Evolutionary conservation across 495 filamentous ascomycete genomes (phyloP), one percentile per base, ranked within the genome.

Genomic region (Polyplosphaeria fusca): DNA sequence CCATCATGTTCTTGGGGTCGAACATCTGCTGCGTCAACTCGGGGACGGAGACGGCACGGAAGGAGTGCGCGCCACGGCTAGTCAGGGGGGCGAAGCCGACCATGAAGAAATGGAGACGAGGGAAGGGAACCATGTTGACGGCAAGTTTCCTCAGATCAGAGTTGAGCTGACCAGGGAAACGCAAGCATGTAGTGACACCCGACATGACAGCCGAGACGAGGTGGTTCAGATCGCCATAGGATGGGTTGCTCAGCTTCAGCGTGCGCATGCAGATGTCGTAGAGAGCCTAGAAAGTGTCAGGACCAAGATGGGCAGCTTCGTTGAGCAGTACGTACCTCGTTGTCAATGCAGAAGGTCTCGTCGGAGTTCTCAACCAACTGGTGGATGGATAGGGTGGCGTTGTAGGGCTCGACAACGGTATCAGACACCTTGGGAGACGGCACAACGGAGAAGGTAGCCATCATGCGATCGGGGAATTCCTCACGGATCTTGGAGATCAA

Each of bases 1-100:
- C 93, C 93, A 99, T 99, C 93, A 99, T 99, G 84, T 99, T 99
- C 88, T 99, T 99, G 70, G 93, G 93, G 81, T 99, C 93, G 81
- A 89, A 99, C 91, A 99, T 99, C 77, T 99, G 93, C 81, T 99
- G 93, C 70, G 93, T 99, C 75, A 99, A 83, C 82, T 99, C 93
- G 28, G 94, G 93, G 57, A 99, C 93, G 70, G 84, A 88, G 74
- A 99, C 86, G 61, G 94, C 91, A 72, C 93, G 94, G 93, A 97
- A 99, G 59, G 85, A 86, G 82, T 91, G 71, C 67, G 91, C 84
- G 69, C 91, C 90, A 75, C 93, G 90, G 82, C 88, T 92, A 72
- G 93, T 99, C 65, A 99, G 85, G 72, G 93, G 93, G 74, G 93
- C 92, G 76, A 99, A 99, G 73, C 93, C 93, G 73, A 99, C 94